Conservation (phyloP, 177 flowering plant species). For the Tripterygium wilfordii region DNA sequence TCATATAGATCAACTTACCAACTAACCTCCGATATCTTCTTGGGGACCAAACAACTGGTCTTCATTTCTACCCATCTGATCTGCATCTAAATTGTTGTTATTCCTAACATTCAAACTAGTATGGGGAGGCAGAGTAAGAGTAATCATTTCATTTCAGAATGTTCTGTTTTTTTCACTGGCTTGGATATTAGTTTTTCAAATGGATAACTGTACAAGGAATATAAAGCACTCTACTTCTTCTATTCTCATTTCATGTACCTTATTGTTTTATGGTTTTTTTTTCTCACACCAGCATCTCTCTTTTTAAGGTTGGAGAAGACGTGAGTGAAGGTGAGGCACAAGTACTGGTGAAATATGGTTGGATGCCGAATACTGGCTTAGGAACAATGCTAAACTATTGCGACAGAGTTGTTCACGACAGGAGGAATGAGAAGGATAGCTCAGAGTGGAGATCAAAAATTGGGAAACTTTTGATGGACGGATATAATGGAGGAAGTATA, state of each 20-base stretch:
- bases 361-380: constrained; percentile 72
- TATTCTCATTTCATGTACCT: not conserved
- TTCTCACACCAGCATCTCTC: not conserved
- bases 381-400: constrained; percentile 87
- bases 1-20: too few relatives aligned
- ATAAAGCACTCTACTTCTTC: not conserved
- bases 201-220: too few relatives aligned
- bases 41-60: too few relatives aligned
- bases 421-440: constrained; percentile 46
- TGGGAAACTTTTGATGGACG: constrained; percentile 62
- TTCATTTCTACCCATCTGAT: too few relatives aligned
- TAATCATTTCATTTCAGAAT: too few relatives aligned
- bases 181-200: too few relatives aligned
- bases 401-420: constrained; percentile 82
- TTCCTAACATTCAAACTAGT: too few relatives aligned
- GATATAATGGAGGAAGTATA: constrained; percentile 61
- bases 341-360: constrained; percentile 74
- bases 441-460: constrained; percentile 87
- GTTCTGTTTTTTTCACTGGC: too few relatives aligned
- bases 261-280: not conserved
- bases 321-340: constrained; percentile 73
- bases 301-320: constrained; percentile 76
- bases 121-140: too few relatives aligned
- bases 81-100: too few relatives aligned
- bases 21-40: too few relatives aligned